Conservation (phyloP, 768 basidiomycete species). For the Auricularia sp. region DNA sequence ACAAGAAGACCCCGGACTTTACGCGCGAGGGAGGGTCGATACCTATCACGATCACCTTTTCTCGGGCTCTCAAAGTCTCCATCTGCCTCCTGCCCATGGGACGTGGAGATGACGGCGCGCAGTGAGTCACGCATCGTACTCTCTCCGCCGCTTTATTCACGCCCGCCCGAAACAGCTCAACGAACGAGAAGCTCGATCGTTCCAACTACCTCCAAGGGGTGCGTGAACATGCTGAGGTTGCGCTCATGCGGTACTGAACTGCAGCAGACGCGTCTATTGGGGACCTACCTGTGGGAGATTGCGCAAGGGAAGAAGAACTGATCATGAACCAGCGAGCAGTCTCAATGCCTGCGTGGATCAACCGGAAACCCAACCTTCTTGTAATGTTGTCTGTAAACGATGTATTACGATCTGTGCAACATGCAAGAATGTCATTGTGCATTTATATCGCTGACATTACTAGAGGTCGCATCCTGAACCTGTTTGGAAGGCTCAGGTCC, state of each 20-base stretch:
- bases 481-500: too few species aligned
- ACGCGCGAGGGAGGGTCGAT: constrained; percentile 93
- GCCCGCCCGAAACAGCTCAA: constrained; percentile 43
- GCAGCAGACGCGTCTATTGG: constrained; percentile 51
- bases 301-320: constrained; percentile 18
- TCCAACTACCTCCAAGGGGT: constrained; percentile 81
- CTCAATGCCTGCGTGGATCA: background rate
- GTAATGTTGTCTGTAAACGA: constrained; percentile 3
- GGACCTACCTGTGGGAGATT: constrained; percentile 73
- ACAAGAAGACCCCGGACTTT: constrained; percentile 66
- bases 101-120: constrained; percentile 88
- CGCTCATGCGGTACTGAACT: constrained; percentile 21
- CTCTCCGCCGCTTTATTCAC: background rate
- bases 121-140: constrained; percentile 39
- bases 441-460: too few species aligned
- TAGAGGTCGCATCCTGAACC: too few species aligned
- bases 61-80: constrained; percentile 77
- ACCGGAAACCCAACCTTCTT: constrained; percentile 5
- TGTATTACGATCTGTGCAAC: too few species aligned
- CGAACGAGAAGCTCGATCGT: constrained; percentile 89
- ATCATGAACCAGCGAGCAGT: background rate
- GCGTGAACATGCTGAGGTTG: constrained; percentile 18
- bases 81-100: constrained; percentile 89
- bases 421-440: too few species aligned
- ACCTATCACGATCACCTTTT: constrained; percentile 89